Evolutionary conservation across 495 filamentous ascomycete genomes (phyloP), one percentile per base, ranked within the genome.

Genomic region (Aspergillus leporis): DNA sequence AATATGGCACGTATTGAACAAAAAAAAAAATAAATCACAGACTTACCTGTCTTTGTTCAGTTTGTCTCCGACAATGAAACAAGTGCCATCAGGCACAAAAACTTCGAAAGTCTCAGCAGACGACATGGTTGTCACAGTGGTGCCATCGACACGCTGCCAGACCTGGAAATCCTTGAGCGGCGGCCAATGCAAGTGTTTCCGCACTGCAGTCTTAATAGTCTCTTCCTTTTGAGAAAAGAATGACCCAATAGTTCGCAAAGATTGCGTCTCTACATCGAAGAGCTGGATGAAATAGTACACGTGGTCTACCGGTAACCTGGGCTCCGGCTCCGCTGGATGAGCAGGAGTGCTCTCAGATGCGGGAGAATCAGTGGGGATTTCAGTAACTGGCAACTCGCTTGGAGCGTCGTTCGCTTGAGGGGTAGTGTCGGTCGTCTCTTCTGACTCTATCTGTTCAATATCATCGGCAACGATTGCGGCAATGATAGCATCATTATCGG

Each of bases 281-380:
- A 77, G 57, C 65, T 81, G 80, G 50, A 80, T 75, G 57, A 81
- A 81, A 58, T 80, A 79, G 51, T 81, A 83, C 5, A 74, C 68
- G 50, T 79, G 72, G 1, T 70, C 70, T 19, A 76, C 68, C 13
- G 73, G 74, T 25, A 70, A 38, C 3, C 59, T 52, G 4, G 69
- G 62, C 13, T 59, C 34, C 14, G 40, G 46, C 40, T 67, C 69
- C 48, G 41, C 45, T 47, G 19, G 38, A 18, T 14, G 22, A 51
- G 25, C 34, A 14, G 61, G 43, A n/a, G 56, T 49, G 6, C 21
- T n/a, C 5, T 59, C 38, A 13, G 56, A 19, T 10, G 56, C 22
- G n/a, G 57, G 32, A 8, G 66, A 6, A 12, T 64, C 58, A 1
- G 47, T 18, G 9, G 47, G 28, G 9, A 21, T 9, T 19, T 50